These are phyloP conservation scores for Achlya hypogyna DNA, from an alignment of 352 stramenopile genomes.

Conservation along the genomic window DNA sequence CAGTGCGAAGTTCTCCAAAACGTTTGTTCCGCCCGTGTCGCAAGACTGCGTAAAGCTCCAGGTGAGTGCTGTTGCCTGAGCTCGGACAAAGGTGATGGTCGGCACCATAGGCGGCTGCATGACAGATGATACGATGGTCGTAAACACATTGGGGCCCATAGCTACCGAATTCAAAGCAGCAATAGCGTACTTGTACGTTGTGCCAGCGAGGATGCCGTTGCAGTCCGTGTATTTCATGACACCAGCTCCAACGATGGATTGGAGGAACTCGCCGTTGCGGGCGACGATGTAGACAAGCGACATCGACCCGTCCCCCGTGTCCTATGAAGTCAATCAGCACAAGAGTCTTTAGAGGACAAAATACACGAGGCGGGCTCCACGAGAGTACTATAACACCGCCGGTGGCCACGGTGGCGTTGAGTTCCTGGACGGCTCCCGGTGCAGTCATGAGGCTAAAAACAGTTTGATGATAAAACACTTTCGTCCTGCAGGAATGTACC, in stretches of 20 bases:
- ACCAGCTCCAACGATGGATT: conserved; percentile 27
- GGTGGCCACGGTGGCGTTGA: conserved; percentile 8
- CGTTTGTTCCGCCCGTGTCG: conserved; percentile 3
- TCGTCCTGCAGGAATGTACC: conserved; percentile 19
- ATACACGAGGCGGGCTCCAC: conserved; percentile 43
- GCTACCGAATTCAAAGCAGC: neutral
- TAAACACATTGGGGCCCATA: neutral
- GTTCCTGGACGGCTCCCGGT: conserved; percentile 27
- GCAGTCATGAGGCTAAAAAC: conserved; percentile 24
- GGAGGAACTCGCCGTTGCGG: conserved; percentile 21
- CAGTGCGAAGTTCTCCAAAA: neutral
- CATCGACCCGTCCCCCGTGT: conserved; percentile 24
- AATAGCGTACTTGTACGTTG: conserved; percentile 23
- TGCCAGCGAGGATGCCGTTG: conserved; percentile 19
- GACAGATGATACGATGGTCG: neutral
- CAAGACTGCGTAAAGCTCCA: neutral
- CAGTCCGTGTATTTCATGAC: conserved; percentile 29
- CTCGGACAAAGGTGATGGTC: neutral
- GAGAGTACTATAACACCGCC: conserved; percentile 37
- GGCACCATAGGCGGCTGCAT: conserved; percentile 36
- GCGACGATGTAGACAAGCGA: conserved; percentile 26
- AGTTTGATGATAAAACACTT: conserved; percentile 28
- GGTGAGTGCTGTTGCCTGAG: neutral
- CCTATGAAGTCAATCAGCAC: conserved; percentile 35
- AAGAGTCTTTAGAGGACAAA: conserved; percentile 34